Percentiles rank a stretch among this genome's conserved stretches.
These are phyloP conservation scores for Bimuria novae-zelandiae DNA, from an alignment of 2,329 filamentous ascomycete species.

Conservation along the genomic window DNA sequence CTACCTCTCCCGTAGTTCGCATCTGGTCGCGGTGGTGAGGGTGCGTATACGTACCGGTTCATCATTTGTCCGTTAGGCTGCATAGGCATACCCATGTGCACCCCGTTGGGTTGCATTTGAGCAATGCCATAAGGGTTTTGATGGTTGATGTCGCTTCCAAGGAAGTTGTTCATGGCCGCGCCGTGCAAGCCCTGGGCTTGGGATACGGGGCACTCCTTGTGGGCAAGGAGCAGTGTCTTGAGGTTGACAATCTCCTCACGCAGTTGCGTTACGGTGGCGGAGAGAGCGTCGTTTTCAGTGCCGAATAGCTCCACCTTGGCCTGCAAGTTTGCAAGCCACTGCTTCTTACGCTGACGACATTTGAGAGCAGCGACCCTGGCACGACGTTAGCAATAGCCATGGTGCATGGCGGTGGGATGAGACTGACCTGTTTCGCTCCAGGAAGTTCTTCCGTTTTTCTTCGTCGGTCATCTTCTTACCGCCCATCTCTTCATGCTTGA, in stretches of 20 bases:
- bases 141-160: constrained; percentile 51
- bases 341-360: constrained; percentile 97
- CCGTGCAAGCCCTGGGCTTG: constrained; percentile 76
- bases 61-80: constrained; percentile 42
- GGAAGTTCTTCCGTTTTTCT: constrained; percentile 97
- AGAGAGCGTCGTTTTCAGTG: constrained; percentile 86
- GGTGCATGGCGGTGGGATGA: background rate
- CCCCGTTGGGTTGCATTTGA: constrained; percentile 47
- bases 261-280: constrained; percentile 79
- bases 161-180: constrained; percentile 56
- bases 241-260: constrained; percentile 93
- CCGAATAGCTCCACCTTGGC: constrained; percentile 92
- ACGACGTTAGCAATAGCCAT: constrained; percentile 23
- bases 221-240: constrained; percentile 87
- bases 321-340: constrained; percentile 95
- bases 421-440: constrained; percentile 89
- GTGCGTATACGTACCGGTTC: constrained; percentile 44
- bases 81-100: constrained; percentile 49
- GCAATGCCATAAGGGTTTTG: constrained; percentile 57
- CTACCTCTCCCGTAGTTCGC: too few species aligned
- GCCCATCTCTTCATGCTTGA: constrained; percentile 48
- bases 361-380: constrained; percentile 90
- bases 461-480: constrained; percentile 94
- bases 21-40: constrained; percentile 24
- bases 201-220: constrained; percentile 94